phyloP scores from a whole-genome alignment of 2,329 filamentous ascomycete genomes.

The Escovopsis sp. region DNA sequence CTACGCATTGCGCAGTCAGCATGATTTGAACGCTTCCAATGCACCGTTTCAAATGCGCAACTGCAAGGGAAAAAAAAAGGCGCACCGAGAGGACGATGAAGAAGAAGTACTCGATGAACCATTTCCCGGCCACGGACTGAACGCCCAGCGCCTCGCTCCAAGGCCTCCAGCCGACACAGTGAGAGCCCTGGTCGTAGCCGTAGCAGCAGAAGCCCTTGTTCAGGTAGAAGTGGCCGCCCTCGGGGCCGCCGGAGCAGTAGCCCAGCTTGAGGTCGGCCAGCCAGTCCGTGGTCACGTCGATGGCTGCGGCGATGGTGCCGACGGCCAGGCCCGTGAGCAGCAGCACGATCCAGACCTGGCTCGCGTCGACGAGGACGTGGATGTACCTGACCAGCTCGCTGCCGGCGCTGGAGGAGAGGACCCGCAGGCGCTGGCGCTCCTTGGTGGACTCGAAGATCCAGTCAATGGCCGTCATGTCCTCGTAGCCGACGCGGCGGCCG shows the following conservation, averaged over 20 bases:
- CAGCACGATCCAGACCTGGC: slow-evolving; percentile 83
- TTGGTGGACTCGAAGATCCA: slow-evolving; percentile 99
- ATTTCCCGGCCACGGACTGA: slow-evolving; percentile 51
- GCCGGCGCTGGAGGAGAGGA: slow-evolving; percentile 52
- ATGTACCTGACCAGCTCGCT: slow-evolving; percentile 59
- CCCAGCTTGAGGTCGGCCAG: slow-evolving; percentile 83
- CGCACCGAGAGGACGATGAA: slow-evolving; percentile 73
- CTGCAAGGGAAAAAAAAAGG: neutral
- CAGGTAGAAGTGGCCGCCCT: slow-evolving; percentile 79
- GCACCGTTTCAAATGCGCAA: neutral
- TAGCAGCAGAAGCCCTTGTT: slow-evolving; percentile 88
- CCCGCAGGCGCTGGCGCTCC: slow-evolving; percentile 75
- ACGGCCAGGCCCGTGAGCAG: slow-evolving; percentile 74
- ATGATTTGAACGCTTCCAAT: no score
- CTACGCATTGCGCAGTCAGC: slow-evolving; percentile 24
- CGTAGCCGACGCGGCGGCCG: slow-evolving; percentile 81
- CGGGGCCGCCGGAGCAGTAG: slow-evolving; percentile 59
- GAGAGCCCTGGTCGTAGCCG: slow-evolving; percentile 68
- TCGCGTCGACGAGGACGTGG: slow-evolving; percentile 62
- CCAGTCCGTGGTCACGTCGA: slow-evolving; percentile 88
- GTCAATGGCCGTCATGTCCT: slow-evolving; percentile 93
- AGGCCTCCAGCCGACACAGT: slow-evolving; percentile 75
- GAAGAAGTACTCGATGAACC: slow-evolving; percentile 75
- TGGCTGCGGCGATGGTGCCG: slow-evolving; percentile 71
- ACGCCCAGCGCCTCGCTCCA: slow-evolving; percentile 69